Evolutionary conservation across 805 yeast species (phyloP), one percentile per base, ranked within the genome.

Genomic region (Metschnikowia arizonensis): DNA sequence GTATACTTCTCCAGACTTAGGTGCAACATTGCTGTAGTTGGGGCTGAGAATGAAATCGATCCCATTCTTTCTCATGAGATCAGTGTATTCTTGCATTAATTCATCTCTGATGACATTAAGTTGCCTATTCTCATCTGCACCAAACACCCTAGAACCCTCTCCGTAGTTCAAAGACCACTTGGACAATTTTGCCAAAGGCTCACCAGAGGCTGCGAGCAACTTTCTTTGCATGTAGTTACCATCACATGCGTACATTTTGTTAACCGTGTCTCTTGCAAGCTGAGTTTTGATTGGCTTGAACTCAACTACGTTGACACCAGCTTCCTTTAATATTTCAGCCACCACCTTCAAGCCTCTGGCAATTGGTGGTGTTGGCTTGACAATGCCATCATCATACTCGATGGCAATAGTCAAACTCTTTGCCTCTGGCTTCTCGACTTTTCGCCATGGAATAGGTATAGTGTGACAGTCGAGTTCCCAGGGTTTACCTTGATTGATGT

Each of bases 1-100:
- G 61, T 76, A 78, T 5, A 83, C 75, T 42, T 74, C 71, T 39
- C 76, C 78, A 18, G 84, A 78, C 44, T 73, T 74, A 35, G 88
- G 87, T n/a, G 93, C 88, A 41, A 81, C 82, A 50, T 83, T 83
- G 45, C 76, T 77, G 62, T 82, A 80, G 5, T 81, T 76, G 49
- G 91, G 90, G 42, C 84, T 76, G 36, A 85, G 63, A 48, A 85
- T 73, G 56, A 82, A 78, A 57, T 85, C 90, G 39, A 85, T 73
- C 42, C 74, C 73, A 57, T 80, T 71, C 19, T 73, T 62, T 47
- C 76, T 69, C 58, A 84, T 72, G 57, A 66, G 74, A 37, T 76
- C 73, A 38, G 72, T 66, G 60, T 83, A 83, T 50, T 76, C 76
- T 48, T 76, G 76, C 61, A 83, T 78, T 59, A 81, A 71, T 10